phyloP scores from a whole-genome alignment of 768 basidiomycete genomes.

The Russula olivacea region DNA sequence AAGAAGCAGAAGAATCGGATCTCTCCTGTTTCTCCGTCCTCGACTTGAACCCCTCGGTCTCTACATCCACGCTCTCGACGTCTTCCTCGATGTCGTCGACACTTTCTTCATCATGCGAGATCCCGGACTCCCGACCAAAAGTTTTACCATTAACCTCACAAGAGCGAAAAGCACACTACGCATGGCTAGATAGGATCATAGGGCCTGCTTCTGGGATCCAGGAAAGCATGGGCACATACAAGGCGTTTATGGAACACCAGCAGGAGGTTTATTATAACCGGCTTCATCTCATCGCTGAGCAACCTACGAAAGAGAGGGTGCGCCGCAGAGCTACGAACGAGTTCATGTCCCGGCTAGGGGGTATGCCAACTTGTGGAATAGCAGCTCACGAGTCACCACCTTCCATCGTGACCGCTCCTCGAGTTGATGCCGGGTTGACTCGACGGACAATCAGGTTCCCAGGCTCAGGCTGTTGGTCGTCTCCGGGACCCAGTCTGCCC shows the following conservation, averaged over 20 bases:
- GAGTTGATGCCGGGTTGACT: neutral
- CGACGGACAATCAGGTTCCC: neutral
- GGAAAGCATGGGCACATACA: constrained; percentile 49
- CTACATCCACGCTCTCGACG: constrained; percentile 3
- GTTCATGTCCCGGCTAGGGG: neutral
- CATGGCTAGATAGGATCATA: constrained; percentile 44
- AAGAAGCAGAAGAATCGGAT: constrained; percentile 3
- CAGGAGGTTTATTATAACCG: constrained; percentile 44
- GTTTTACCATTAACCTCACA: constrained; percentile 21
- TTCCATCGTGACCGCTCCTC: neutral
- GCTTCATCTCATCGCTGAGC: constrained; percentile 25
- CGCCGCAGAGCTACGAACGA: neutral
- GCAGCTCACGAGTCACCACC: neutral
- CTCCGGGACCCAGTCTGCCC: neutral
- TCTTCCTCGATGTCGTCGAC: constrained; percentile 14
- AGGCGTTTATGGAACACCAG: constrained; percentile 45
- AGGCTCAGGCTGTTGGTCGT: neutral
- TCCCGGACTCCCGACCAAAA: constrained; percentile 9
- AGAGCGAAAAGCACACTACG: constrained; percentile 50
- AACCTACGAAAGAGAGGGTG: neutral
- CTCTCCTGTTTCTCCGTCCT: constrained; percentile 15
- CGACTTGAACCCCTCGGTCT: constrained; percentile 17
- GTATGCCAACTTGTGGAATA: neutral
- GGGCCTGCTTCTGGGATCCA: constrained; percentile 42
- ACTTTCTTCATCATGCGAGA: constrained; percentile 14